Conservation (phyloP, 176 grass and related monocot genomes). For the Oryza meridionalis region DNA sequence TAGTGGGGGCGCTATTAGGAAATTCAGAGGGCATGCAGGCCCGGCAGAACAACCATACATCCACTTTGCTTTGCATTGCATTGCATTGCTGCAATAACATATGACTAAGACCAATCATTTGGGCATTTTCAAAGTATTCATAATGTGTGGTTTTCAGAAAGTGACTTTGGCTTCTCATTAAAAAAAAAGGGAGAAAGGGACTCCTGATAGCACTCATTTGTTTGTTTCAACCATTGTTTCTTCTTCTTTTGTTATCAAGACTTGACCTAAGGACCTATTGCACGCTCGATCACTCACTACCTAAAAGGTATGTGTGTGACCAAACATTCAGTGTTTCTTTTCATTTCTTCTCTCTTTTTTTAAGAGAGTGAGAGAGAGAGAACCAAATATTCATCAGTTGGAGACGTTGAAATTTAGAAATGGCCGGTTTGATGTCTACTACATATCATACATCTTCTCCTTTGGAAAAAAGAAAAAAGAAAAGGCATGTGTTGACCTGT, state of each 20-base stretch:
- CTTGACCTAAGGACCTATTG: constrained; percentile 18
- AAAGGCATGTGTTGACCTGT: constrained; percentile 28
- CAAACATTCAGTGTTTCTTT: constrained; percentile 10
- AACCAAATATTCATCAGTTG: constrained; percentile 6
- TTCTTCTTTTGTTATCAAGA: background rate
- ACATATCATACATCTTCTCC: constrained; percentile 5
- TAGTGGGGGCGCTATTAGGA: background rate
- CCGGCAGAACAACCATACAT: background rate
- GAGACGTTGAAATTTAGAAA: constrained; percentile 24
- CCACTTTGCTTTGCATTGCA: background rate
- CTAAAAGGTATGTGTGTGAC: constrained; percentile 26
- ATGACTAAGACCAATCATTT: constrained; percentile 42
- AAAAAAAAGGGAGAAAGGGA: background rate
- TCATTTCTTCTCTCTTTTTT: background rate
- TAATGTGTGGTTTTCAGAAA: constrained; percentile 38
- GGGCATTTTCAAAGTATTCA: constrained; percentile 9
- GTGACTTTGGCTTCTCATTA: background rate
- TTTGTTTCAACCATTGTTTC: constrained; percentile 9
- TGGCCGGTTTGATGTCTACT: constrained; percentile 8
- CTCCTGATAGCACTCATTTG: background rate
- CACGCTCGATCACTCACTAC: constrained; percentile 1
- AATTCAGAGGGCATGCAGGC: constrained; percentile 4
- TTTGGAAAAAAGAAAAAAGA: constrained; percentile 1
- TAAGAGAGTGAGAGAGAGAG: background rate
- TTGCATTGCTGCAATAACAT: constrained; percentile 3